A percentile compares a stretch with the other conserved stretches of the same genome.
Conservation (phyloP, 345 rosid genomes). For the Bruguiera gymnorhiza region DNA sequence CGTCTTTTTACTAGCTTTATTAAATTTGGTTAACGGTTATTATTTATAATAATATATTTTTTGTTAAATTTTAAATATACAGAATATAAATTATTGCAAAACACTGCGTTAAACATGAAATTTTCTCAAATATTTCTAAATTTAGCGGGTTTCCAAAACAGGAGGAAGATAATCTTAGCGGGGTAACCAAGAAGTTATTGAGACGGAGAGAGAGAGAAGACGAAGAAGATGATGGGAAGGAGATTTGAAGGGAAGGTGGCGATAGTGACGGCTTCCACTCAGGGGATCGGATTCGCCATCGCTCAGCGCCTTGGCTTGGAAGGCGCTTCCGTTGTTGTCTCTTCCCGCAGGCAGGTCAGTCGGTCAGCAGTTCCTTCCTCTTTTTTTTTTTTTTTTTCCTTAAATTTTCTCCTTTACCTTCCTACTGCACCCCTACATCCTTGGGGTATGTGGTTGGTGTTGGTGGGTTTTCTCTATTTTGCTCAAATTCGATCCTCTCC, state of each 20-base stretch:
- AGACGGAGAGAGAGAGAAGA: not conserved
- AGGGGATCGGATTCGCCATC: slow-evolving; percentile 82
- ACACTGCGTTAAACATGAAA: too few species aligned
- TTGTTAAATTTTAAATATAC: too few species aligned
- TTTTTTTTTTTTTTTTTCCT: not conserved
- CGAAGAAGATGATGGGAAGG: slow-evolving; percentile 24
- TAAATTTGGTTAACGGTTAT: too few species aligned
- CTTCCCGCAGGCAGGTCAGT: slow-evolving; percentile 71
- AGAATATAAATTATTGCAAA: too few species aligned
- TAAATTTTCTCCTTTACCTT: not conserved
- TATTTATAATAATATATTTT: too few species aligned
- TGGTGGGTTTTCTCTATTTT: not conserved
- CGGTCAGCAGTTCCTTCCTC: not conserved
- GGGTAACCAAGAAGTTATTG: too few species aligned
- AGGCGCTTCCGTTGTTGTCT: slow-evolving; percentile 70
- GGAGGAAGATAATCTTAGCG: too few species aligned
- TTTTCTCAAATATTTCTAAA: too few species aligned
- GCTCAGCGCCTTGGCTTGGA: slow-evolving; percentile 77
- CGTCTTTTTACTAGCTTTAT: too few species aligned
- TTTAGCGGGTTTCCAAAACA: too few species aligned
- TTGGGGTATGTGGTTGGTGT: not conserved
- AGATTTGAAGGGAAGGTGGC: slow-evolving; percentile 82
- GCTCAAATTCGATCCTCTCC: too few species aligned
- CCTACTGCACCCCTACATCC: not conserved
- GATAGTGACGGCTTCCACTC: slow-evolving; percentile 89